phyloP scores from a whole-genome alignment of 129 eudicot species.

The Helianthus tuberosus region DNA sequence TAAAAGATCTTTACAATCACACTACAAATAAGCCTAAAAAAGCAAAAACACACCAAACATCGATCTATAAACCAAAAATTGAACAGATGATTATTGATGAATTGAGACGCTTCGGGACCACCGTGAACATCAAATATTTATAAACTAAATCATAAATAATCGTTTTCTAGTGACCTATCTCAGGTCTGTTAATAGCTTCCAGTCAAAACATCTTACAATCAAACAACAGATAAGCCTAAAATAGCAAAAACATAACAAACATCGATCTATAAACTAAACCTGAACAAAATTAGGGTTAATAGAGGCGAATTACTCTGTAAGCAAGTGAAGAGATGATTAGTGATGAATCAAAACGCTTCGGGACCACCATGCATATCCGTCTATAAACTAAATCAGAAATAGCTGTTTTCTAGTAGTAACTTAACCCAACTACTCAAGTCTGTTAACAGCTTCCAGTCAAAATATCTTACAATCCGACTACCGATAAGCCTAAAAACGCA shows the following conservation, averaged over 20 bases:
- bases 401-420: too few species aligned
- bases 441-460: neutral
- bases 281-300: slow-evolving; percentile 20
- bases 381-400: too few species aligned
- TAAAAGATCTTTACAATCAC: too few species aligned
- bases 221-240: neutral
- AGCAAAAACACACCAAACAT: too few species aligned
- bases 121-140: too few species aligned
- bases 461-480: too few species aligned
- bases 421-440: neutral
- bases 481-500: too few species aligned
- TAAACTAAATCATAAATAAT: neutral
- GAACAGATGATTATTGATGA: neutral
- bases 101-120: too few species aligned
- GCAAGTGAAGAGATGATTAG: slow-evolving; percentile 46
- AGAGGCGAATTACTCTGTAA: slow-evolving; percentile 43
- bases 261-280: neutral
- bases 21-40: too few species aligned
- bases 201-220: neutral
- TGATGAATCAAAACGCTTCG: slow-evolving; percentile 63
- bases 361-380: slow-evolving; percentile 53
- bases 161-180: slow-evolving; percentile 9
- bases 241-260: neutral
- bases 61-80: too few species aligned
- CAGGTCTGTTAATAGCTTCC: neutral